Percentiles rank a stretch among this genome's conserved stretches.
Conservation (phyloP, 2,329 filamentous ascomycete species). For the Ophiostoma pallidulum region DNA sequence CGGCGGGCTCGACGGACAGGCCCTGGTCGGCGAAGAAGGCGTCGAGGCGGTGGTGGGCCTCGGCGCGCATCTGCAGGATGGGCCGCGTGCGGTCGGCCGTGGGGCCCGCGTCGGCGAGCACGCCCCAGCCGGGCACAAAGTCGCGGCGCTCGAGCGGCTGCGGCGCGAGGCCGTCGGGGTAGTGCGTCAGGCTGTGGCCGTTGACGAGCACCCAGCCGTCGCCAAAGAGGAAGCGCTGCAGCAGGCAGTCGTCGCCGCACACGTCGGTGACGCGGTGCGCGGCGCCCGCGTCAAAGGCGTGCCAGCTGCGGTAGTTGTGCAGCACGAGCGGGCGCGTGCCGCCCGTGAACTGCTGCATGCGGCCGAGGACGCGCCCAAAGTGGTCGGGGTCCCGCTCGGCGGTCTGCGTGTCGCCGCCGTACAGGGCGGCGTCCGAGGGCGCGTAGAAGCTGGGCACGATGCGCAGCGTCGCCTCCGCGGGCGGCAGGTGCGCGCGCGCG, state of each 20-base stretch:
- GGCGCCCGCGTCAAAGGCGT: constrained; percentile 30
- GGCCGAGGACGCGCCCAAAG: neutral
- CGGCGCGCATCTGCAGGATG: neutral
- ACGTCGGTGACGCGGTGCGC: constrained; percentile 33
- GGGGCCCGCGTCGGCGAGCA: neutral
- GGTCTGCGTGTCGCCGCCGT: constrained; percentile 21
- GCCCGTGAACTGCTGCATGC: constrained; percentile 26
- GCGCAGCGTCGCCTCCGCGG: constrained; percentile 28
- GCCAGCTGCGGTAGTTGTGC: constrained; percentile 30
- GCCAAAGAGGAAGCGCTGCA: constrained; percentile 36
- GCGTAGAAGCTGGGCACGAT: constrained; percentile 35
- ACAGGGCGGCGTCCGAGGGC: constrained; percentile 26
- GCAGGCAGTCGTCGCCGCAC: constrained; percentile 37
- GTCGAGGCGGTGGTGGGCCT: constrained; percentile 3
- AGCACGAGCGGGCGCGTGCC: constrained; percentile 33
- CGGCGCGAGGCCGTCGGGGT: constrained; percentile 24
- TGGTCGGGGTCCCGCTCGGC: constrained; percentile 15
- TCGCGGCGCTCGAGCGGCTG: constrained; percentile 1
- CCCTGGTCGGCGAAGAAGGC: constrained; percentile 20
- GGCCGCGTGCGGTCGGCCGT: neutral
- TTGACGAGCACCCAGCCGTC: constrained; percentile 40
- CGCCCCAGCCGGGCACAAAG: neutral
- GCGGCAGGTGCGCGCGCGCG: constrained; percentile 23
- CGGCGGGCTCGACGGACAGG: constrained; percentile 25
- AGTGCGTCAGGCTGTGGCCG: constrained; percentile 35